Evolutionary conservation across 2,329 filamentous ascomycete genomes (phyloP), one percentile per base, ranked within the genome.

Genomic region (Fusarium buharicum): DNA sequence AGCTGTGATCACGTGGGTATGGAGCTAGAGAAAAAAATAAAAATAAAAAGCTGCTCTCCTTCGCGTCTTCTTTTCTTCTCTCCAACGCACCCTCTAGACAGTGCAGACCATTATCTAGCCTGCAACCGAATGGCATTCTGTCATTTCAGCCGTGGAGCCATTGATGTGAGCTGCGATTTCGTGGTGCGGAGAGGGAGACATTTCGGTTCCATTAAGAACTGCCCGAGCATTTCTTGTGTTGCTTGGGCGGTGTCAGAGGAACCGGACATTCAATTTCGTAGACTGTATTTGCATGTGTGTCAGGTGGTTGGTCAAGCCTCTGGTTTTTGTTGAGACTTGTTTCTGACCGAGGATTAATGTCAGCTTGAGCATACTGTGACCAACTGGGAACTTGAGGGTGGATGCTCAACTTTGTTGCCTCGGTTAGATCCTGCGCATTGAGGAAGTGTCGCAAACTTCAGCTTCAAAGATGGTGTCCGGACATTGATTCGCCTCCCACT

Each of bases 61-160:
- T 60, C 53, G 50, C 17, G 3, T 2, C 9, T 24, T 20, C 20
- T 20, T 41, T 58, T 50, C 27, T 75, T 78, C 74, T 76, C 77
- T 78, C 76, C 81, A 86, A 90, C 88, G 89, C 90, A 85, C 84
- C 89, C 88, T 84, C 82, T 81, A 93, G 91, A 94, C 91, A 94
- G 91, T 93, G 86, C 90, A 90, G 85, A 83, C 83, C 88, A 88
- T 87, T 83, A 84, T 81, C 77, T 78, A 80, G 76, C 76, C 78
- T 81, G 81, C 81, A 76, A 81, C 77, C 76, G 81, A 78, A 77
- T 81, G 82, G 80, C 90, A 84, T 93, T 91, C 86, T 93, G 90
- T 82, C 80, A 80, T 82, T 72, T 66, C 74, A 80, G 78, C 78
- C 75, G 82, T 82, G 79, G 79, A 72, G 79, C 79, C 78, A 77